Evolutionary conservation across 83 land plant genomes (phyloP), one percentile per base, ranked within the genome.

Genomic region (Thuja plicata): DNA sequence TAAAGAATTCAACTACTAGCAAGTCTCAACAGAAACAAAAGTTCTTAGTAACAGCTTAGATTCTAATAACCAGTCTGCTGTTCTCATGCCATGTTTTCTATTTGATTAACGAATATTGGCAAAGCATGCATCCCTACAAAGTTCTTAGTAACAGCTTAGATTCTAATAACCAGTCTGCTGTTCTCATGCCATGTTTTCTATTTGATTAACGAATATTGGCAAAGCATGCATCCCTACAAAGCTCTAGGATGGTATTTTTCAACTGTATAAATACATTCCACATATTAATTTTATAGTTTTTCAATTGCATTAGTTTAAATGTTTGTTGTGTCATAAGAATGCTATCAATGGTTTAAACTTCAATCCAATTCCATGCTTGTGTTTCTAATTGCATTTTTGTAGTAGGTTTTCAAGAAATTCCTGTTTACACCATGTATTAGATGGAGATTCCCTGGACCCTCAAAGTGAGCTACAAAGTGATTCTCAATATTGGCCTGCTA

Each of bases 61-160:
- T 46, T 83, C 32, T 86, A 57, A 86, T 16, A 9, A 46, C 3
- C 71, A 86, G 57, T 57, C 89, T 91, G 85, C 88, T 93, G 93
- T 89, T 87, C 30, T 52, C 21, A 86, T 98, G 99, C 99, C 99
- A 98, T 27, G 93, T 46, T 46, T 46, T 46, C 50, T 46, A 9
- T 8, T 46, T 46, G 50, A 46, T 46, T 46, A 46, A 46, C 10
- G 1, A 46, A 46, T 46, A 46, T 46, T 46, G 45, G 3, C 2
- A 43, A 46, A 46, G 7, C 50, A 46, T 46, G 50, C 50, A n/a
- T n/a, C n/a, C n/a, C n/a, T n/a, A n/a, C n/a, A 76, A 10, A 32
- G 79, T 15, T 34, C 1, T 35, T 76, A 73, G 78, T 32, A 8
- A 73, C 37, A 24, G 78, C 15, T 76, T 34, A 32, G 32, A 76